phyloP scores from a whole-genome alignment of 768 basidiomycete genomes.

The Cyclocybe aegerita region DNA sequence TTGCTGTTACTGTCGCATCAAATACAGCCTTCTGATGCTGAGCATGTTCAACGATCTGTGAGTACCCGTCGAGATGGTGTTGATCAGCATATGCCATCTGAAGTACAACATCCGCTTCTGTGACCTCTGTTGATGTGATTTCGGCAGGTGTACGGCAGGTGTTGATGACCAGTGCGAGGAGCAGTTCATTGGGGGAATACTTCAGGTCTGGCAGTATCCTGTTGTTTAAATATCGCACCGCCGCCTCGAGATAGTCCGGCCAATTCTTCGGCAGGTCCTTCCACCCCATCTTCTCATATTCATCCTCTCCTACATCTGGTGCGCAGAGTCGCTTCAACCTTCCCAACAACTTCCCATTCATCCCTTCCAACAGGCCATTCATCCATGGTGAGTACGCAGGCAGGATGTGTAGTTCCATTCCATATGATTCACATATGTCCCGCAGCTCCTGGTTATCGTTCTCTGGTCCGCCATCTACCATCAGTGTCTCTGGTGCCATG shows the following conservation, averaged over 20 bases:
- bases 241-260: conserved; percentile 30
- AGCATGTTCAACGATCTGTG: conserved; percentile 20
- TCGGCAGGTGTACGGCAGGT: conserved; percentile 8
- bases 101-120: background rate
- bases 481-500: conserved; percentile 26
- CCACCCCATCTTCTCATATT: conserved; percentile 12
- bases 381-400: conserved; percentile 41
- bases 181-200: conserved; percentile 28
- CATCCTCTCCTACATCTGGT: conserved; percentile 28
- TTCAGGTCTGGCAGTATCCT: conserved; percentile 23
- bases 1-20: conserved; percentile 17
- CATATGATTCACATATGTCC: conserved; percentile 20
- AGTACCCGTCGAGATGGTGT: conserved; percentile 28
- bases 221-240: conserved; percentile 20
- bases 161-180: conserved; percentile 29
- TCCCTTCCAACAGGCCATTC: conserved; percentile 26
- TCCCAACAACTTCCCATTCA: conserved; percentile 29
- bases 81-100: conserved; percentile 30
- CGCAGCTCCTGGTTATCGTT: conserved; percentile 33
- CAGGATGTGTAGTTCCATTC: conserved; percentile 15
- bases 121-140: background rate
- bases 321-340: conserved; percentile 28
- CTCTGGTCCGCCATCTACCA: conserved; percentile 35
- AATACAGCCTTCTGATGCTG: conserved; percentile 23
- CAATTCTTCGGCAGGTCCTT: conserved; percentile 24